Evolutionary conservation across 768 basidiomycete genomes (phyloP).

Genomic region (Agaricus subrufescens): DNA sequence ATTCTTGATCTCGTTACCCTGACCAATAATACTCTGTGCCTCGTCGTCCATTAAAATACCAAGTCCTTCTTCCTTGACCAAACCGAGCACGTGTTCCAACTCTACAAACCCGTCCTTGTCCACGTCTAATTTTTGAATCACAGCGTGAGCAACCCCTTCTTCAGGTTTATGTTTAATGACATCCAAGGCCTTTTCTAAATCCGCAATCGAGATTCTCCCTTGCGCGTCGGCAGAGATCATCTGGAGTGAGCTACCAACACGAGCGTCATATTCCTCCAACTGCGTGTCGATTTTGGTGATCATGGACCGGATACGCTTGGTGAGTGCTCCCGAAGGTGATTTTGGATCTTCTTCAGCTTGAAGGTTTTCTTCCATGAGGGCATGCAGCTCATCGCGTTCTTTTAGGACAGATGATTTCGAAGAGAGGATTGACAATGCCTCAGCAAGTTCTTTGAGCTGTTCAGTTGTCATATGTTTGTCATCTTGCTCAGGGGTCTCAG

Average conservation of each 20-base stretch:
- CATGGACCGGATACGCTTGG: constrained; percentile 94
- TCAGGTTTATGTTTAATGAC: constrained; percentile 94
- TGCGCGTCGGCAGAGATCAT: constrained; percentile 82
- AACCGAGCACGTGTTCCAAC: constrained; percentile 87
- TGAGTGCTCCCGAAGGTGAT: constrained; percentile 81
- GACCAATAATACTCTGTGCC: constrained; percentile 76
- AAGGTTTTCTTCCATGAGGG: constrained; percentile 92
- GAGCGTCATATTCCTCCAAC: constrained; percentile 85
- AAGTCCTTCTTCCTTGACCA: constrained; percentile 84
- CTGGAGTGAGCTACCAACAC: constrained; percentile 80
- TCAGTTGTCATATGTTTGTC: constrained; percentile 97
- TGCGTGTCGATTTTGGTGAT: constrained; percentile 93
- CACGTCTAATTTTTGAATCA: constrained; percentile 91
- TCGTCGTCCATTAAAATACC: constrained; percentile 85
- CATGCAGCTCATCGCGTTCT: constrained; percentile 88
- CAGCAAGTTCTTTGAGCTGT: constrained; percentile 90
- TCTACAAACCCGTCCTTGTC: constrained; percentile 96
- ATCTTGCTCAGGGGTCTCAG: constrained; percentile 54
- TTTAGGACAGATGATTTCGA: constrained; percentile 94
- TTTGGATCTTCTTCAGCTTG: constrained; percentile 84
- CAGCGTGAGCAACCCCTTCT: constrained; percentile 79
- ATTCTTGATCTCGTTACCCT: constrained; percentile 78
- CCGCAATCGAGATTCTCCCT: constrained; percentile 84
- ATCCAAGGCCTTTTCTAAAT: constrained; percentile 84
- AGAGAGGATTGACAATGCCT: constrained; percentile 85